Evolutionary conservation across 169 alveolate genomes (phyloP).

Genomic region (Hepatocystis sp.): DNA sequence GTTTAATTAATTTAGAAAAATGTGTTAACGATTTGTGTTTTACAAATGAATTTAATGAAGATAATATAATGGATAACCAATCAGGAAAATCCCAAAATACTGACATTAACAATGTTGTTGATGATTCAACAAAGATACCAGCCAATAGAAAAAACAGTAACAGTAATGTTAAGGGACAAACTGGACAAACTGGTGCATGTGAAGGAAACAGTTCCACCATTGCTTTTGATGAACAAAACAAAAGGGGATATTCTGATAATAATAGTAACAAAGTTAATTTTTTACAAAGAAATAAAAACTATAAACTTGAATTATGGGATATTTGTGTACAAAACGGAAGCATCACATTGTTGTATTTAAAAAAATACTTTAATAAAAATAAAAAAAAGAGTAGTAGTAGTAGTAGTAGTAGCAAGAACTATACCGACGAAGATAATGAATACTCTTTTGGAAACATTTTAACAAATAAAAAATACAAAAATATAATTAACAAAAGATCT

Average conservation of each 20-base stretch:
- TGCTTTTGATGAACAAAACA: not conserved
- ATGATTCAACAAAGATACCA: no score
- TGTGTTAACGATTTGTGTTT: slow-evolving; percentile 53
- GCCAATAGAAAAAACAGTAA: no score
- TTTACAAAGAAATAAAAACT: slow-evolving; percentile 34
- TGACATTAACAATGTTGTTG: not conserved
- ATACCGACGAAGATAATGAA: no score
- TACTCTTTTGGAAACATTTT: slow-evolving; percentile 29
- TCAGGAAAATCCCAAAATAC: not conserved
- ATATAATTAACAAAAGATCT: slow-evolving; percentile 39
- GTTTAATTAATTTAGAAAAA: slow-evolving; percentile 62
- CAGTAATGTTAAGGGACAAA: not conserved
- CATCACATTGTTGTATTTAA: slow-evolving; percentile 72
- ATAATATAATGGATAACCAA: slow-evolving; percentile 1
- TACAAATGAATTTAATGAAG: slow-evolving; percentile 11
- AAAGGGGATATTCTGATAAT: not conserved
- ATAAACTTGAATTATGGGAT: slow-evolving; percentile 74
- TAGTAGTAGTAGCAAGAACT: no score
- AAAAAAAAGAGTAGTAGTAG: no score
- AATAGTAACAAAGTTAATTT: slow-evolving; percentile 19
- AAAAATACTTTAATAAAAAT: slow-evolving; percentile 64
- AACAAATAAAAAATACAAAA: slow-evolving; percentile 58
- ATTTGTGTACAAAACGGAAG: slow-evolving; percentile 83
- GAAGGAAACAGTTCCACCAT: no score
- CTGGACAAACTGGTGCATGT: not conserved